These are phyloP conservation scores for Coriaria nepalensis DNA, from an alignment of 306 rosid species.

Conservation along the genomic window DNA sequence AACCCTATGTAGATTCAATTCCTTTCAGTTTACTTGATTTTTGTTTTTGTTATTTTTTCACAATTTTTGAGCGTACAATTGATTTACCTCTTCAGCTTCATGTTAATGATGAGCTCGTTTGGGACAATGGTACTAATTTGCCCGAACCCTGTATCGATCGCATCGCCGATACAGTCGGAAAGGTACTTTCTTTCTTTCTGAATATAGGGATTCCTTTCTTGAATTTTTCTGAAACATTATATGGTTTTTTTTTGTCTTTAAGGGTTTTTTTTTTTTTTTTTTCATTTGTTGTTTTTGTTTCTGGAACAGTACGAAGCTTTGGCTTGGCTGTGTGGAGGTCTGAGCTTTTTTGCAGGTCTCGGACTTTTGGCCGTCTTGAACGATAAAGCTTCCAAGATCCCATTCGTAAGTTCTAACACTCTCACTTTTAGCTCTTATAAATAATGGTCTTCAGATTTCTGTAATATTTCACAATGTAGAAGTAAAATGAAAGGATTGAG, in stretches of 20 bases:
- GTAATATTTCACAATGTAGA: background rate
- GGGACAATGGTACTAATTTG: conserved; percentile 87
- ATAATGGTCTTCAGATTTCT: background rate
- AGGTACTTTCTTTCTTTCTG: conserved; percentile 22
- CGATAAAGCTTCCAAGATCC: conserved; percentile 79
- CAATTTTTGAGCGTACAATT: background rate
- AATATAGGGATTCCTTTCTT: too few relatives aligned
- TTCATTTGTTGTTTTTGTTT: background rate
- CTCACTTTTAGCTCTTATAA: background rate
- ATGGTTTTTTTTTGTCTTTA: too few relatives aligned
- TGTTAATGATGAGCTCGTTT: conserved; percentile 66
- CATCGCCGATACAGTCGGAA: conserved; percentile 86
- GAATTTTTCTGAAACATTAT: too few relatives aligned
- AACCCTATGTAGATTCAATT: background rate
- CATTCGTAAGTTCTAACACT: conserved; percentile 44
- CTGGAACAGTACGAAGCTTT: conserved; percentile 69
- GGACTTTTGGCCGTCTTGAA: conserved; percentile 82
- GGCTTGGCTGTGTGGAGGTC: conserved; percentile 92
- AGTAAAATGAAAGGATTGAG: too few relatives aligned
- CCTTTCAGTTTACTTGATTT: background rate
- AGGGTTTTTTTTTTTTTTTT: background rate
- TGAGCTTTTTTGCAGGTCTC: conserved; percentile 53
- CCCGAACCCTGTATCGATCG: conserved; percentile 99
- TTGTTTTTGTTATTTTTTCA: background rate
- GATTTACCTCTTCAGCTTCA: conserved; percentile 35